Conservation (phyloP, 208 protist genomes). For the Trypanosoma rangeli region DNA sequence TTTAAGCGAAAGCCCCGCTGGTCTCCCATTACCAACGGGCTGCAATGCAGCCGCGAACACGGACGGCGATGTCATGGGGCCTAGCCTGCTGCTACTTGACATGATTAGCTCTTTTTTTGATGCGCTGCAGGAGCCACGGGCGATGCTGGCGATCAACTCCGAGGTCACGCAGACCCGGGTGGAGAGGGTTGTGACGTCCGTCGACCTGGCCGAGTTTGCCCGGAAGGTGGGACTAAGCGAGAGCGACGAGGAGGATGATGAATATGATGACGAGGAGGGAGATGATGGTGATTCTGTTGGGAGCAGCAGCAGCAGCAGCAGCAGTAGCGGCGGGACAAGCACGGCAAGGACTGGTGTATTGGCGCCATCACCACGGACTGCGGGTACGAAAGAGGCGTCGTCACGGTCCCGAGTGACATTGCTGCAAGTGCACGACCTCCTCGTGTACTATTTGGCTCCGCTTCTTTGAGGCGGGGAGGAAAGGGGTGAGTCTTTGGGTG, state of each 20-base stretch:
- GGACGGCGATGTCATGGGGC: not conserved
- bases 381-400: not conserved
- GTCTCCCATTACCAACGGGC: not conserved
- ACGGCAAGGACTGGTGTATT: not conserved
- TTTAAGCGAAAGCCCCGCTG: not conserved
- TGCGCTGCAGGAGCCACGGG: slow-evolving; percentile 50
- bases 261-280: slow-evolving; percentile 29
- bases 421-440: slow-evolving; percentile 34
- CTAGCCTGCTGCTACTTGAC: slow-evolving; percentile 40
- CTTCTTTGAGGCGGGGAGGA: slow-evolving; percentile 16
- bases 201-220: slow-evolving; percentile 61
- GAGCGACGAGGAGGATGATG: slow-evolving; percentile 28
- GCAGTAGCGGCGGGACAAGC: not conserved
- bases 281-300: slow-evolving; percentile 37
- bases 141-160: slow-evolving; percentile 56
- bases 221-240: slow-evolving; percentile 23
- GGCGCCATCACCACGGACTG: not conserved
- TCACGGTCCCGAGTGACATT: slow-evolving; percentile 28
- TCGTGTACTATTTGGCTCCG: slow-evolving; percentile 46
- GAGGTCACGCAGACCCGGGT: slow-evolving; percentile 65
- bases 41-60: not conserved
- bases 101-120: slow-evolving; percentile 63
- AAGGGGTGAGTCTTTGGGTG: not conserved
- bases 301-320: not conserved
- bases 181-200: slow-evolving; percentile 48